Percentiles rank a stretch among this genome's conserved stretches.
Evolutionary conservation across 169 alveolate species (phyloP).

Genomic region (Plasmodium chabaudi): DNA sequence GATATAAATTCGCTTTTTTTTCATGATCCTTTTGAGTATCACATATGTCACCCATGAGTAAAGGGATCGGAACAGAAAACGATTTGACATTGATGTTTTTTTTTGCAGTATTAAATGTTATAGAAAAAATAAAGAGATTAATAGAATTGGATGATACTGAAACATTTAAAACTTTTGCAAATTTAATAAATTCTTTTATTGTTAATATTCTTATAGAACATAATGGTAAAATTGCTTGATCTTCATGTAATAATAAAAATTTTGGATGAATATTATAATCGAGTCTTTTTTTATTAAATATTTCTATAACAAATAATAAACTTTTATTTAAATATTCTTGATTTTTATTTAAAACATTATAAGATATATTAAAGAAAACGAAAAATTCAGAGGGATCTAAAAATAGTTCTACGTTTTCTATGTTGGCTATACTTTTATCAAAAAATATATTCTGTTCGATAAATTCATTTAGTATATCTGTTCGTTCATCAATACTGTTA

Average conservation of each 20-base stretch:
- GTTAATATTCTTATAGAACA: slow-evolving; percentile 53
- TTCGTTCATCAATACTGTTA: slow-evolving; percentile 7
- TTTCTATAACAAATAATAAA: slow-evolving; percentile 44
- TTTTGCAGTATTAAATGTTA: slow-evolving; percentile 43
- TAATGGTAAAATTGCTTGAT: slow-evolving; percentile 32
- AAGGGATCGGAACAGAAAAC: slow-evolving; percentile 61
- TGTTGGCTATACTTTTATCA: slow-evolving; percentile 2
- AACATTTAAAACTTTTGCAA: slow-evolving; percentile 64
- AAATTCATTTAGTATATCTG: slow-evolving; percentile 26
- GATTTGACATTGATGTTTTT: slow-evolving; percentile 71
- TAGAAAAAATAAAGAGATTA: slow-evolving; percentile 58
- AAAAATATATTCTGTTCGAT: slow-evolving; percentile 55
- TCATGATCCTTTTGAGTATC: background rate
- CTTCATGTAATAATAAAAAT: slow-evolving; percentile 7
- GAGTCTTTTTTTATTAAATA: slow-evolving; percentile 63
- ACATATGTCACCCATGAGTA: slow-evolving; percentile 67
- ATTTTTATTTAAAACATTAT: background rate
- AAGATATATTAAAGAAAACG: slow-evolving; percentile 59
- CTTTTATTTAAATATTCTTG: slow-evolving; percentile 18
- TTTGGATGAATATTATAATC: slow-evolving; percentile 70
- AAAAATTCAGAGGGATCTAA: slow-evolving; percentile 75
- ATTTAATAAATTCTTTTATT: slow-evolving; percentile 38
- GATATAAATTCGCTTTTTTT: background rate
- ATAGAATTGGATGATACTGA: slow-evolving; percentile 60
- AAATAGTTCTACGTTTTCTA: slow-evolving; percentile 51